These are phyloP conservation scores for Oryza meyeriana DNA, from an alignment of 176 grass and related monocot species.

Conservation along the genomic window DNA sequence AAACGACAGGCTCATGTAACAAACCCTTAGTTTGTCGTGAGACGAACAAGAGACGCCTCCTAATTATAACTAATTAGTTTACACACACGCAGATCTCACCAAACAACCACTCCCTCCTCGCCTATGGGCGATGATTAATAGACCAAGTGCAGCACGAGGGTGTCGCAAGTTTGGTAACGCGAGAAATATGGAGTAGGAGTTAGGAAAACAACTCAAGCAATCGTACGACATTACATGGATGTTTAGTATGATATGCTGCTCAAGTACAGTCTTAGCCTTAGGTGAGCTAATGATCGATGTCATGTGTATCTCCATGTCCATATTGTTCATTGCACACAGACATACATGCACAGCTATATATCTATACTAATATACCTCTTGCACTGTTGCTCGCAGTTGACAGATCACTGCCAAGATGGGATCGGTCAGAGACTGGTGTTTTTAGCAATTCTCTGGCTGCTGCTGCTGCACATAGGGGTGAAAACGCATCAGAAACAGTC, in stretches of 20 bases:
- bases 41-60: not conserved
- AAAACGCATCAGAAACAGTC: no score
- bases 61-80: not conserved
- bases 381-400: not conserved
- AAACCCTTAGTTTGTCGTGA: not conserved
- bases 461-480: no score
- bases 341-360: not conserved
- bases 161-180: not conserved
- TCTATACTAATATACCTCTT: not conserved
- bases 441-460: not conserved
- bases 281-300: conserved; percentile 30
- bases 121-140: not conserved
- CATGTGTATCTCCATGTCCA: not conserved
- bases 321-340: conserved; percentile 33
- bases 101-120: conserved; percentile 18
- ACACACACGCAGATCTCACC: not conserved
- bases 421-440: not conserved
- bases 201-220: not conserved
- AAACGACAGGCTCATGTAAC: not conserved
- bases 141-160: not conserved
- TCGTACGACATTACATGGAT: not conserved
- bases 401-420: conserved; percentile 17
- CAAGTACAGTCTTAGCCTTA: not conserved
- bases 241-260: not conserved
- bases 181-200: not conserved